Percentiles rank a stretch among this genome's conserved stretches.
phyloP scores from a whole-genome alignment of 257 asterid species.

The Apocynum venetum region DNA sequence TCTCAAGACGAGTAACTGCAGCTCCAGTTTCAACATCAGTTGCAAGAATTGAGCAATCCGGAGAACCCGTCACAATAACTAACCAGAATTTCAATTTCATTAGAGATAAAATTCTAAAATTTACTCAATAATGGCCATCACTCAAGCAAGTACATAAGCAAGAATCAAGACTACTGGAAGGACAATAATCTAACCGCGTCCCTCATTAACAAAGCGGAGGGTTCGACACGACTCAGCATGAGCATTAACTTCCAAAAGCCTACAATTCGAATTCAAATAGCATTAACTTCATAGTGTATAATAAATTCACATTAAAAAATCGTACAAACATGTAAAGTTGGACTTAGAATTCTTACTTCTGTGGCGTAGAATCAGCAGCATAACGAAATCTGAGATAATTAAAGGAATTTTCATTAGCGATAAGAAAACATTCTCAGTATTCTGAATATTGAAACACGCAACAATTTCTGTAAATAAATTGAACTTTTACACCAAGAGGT shows the following conservation, averaged over 20 bases:
- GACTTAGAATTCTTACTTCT: conserved; percentile 36
- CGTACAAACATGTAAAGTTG: neutral
- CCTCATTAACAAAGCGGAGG: conserved; percentile 79
- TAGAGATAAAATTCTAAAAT: conserved; percentile 4
- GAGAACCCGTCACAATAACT: conserved; percentile 88
- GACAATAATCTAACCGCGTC: conserved; percentile 49
- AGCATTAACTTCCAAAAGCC: conserved; percentile 68
- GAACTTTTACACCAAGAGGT: conserved; percentile 54
- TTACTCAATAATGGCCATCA: neutral
- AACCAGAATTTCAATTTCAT: conserved; percentile 17
- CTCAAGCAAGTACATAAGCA: neutral
- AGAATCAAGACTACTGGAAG: neutral
- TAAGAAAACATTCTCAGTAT: neutral
- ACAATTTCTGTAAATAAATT: neutral
- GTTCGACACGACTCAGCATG: conserved; percentile 88
- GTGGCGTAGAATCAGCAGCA: conserved; percentile 53
- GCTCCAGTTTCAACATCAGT: conserved; percentile 88
- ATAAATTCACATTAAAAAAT: neutral
- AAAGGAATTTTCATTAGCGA: conserved; percentile 4
- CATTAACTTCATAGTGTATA: no score
- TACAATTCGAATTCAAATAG: conserved; percentile 14
- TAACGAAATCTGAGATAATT: conserved; percentile 51
- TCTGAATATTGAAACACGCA: neutral
- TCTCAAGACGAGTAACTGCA: conserved; percentile 57
- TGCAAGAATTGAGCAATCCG: conserved; percentile 88